Evolutionary conservation across 2,329 filamentous ascomycete genomes (phyloP), one percentile per base, ranked within the genome.

Genomic region (Grosmannia penicillata): DNA sequence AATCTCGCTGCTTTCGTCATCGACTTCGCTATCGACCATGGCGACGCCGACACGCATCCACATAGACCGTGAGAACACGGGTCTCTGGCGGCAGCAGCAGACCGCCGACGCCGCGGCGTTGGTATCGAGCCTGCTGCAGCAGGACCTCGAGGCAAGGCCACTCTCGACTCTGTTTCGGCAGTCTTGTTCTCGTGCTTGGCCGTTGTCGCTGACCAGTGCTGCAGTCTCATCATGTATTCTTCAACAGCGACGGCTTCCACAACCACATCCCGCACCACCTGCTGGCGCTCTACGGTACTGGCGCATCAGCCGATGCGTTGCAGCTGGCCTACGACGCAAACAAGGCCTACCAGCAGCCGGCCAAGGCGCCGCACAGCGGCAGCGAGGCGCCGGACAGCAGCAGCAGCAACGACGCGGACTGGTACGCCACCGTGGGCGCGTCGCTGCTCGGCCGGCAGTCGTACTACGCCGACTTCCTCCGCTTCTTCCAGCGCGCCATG

Each of bases 211-310:
- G 26, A 28, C 11, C 26, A 6, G 4, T n/a, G n/a, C n/a, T n/a
- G 14, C 36, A 66, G 60, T 60, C 59, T 25, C 73, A 86, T 48
- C 82, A 93, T 52, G 78, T 86, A 41, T 93, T 79, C 59, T 93
- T 86, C 65, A 93, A 91, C 44, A 43, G 68, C 0, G 51, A 56
- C 2, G 79, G 80, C 0, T 93, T 81, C 45, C 87, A 95, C 51
- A 83, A 94, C 54, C 86, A 94, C 51, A 65, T 91, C 43, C 68
- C 68, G 4, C 86, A 94, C 49, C 77, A 85, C 26, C 59, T 93
- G 6, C 68, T 93, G 10, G 76, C 77, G 14, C 62, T 91, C 23
- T 93, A 79, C 54, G 80, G 81, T 25, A 74, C 91, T 2, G 78
- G 79, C 1, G 84, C 82, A 8, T 58, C 68, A 0, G 54, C 76